A percentile compares a stretch with the other conserved stretches of the same genome.
Conservation (phyloP, 2,329 filamentous ascomycete genomes). For the Hirsutella thompsonii region DNA sequence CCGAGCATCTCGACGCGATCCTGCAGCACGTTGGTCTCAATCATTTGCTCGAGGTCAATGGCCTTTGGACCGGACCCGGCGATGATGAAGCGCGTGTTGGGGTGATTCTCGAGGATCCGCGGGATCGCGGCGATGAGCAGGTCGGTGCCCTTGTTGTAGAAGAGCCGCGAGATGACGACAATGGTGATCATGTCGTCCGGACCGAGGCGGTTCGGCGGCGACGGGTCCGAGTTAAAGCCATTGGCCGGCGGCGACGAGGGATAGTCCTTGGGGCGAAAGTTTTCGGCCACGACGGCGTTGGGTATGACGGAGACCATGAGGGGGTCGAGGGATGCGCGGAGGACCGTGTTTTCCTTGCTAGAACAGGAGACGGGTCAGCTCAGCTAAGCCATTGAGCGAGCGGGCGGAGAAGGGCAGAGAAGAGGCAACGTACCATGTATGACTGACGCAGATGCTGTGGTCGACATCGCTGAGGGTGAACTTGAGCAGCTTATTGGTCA, state of each 20-base stretch:
- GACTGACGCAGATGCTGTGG: slow-evolving; percentile 95
- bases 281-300: slow-evolving; percentile 92
- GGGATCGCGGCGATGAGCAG: slow-evolving; percentile 93
- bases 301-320: slow-evolving; percentile 97
- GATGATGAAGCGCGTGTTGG: slow-evolving; percentile 93
- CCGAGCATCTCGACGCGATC: slow-evolving; percentile 89
- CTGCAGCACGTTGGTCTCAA: slow-evolving; percentile 87
- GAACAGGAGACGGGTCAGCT: neutral
- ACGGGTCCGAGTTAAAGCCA: slow-evolving; percentile 29
- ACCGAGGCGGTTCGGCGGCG: slow-evolving; percentile 57
- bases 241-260: slow-evolving; percentile 19
- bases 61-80: slow-evolving; percentile 92
- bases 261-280: slow-evolving; percentile 60
- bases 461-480: slow-evolving; percentile 94
- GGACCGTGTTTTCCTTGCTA: slow-evolving; percentile 95
- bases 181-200: slow-evolving; percentile 87
- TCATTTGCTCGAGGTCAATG: slow-evolving; percentile 96
- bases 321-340: slow-evolving; percentile 86
- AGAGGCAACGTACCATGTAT: slow-evolving; percentile 64
- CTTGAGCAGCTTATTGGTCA: slow-evolving; percentile 94
- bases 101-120: slow-evolving; percentile 75
- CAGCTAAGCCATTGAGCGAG: too few relatives aligned
- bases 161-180: slow-evolving; percentile 90
- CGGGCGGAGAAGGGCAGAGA: neutral
- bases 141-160: slow-evolving; percentile 98